Percentiles rank a stretch among this genome's conserved stretches.
Conservation (phyloP, 768 basidiomycete species). For the Kwoniella botswanensis region DNA sequence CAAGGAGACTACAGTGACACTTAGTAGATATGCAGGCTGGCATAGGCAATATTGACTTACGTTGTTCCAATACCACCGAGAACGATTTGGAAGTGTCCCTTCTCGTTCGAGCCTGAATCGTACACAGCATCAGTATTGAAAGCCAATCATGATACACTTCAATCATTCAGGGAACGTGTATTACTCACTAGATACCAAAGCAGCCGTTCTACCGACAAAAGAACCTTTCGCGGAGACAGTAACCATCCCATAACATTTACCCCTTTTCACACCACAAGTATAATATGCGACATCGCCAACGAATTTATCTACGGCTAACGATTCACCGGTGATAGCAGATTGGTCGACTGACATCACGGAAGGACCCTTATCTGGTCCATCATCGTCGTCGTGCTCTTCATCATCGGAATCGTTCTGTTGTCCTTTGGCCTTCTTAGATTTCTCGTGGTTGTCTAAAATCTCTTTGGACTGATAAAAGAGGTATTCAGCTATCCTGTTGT, state of each 20-base stretch:
- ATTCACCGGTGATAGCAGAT: conserved; percentile 63
- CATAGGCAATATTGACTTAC: conserved; percentile 9
- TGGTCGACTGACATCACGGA: conserved; percentile 62
- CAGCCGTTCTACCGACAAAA: conserved; percentile 63
- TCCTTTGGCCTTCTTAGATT: conserved; percentile 32
- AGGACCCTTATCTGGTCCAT: conserved; percentile 60
- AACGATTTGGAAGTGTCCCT: conserved; percentile 63
- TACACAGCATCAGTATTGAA: neutral
- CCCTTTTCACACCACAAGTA: conserved; percentile 56
- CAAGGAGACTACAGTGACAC: conserved; percentile 54
- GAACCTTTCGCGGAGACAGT: conserved; percentile 59
- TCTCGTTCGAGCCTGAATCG: conserved; percentile 53
- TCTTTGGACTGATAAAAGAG: conserved; percentile 43
- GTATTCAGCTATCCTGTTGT: neutral
- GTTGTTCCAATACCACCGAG: conserved; percentile 61
- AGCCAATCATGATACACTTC: too few relatives aligned
- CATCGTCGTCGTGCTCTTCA: conserved; percentile 52
- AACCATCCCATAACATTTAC: conserved; percentile 58
- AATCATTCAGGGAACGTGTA: neutral
- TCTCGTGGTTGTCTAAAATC: conserved; percentile 51
- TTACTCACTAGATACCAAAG: conserved; percentile 59
- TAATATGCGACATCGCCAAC: conserved; percentile 62
- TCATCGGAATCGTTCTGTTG: conserved; percentile 35
- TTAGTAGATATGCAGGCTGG: neutral
- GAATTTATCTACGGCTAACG: conserved; percentile 63